phyloP scores from a whole-genome alignment of 169 alveolate species.

The Perkinsus chesapeaki region DNA sequence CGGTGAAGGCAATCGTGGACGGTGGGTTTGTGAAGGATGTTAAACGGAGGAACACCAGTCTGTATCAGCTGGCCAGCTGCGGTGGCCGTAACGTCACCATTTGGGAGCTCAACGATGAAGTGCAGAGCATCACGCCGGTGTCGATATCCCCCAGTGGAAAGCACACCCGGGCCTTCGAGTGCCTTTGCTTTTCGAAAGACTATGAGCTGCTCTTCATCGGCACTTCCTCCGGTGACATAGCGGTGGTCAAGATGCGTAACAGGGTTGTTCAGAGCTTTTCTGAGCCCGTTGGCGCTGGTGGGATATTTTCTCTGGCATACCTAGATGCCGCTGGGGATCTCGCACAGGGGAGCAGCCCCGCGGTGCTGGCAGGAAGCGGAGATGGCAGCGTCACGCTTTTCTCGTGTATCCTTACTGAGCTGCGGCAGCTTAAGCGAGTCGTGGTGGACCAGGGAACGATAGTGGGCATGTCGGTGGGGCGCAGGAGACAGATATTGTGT shows the following conservation, averaged over 20 bases:
- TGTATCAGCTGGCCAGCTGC: slow-evolving; percentile 66
- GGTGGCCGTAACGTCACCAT: slow-evolving; percentile 58
- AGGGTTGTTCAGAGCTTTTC: slow-evolving; percentile 43
- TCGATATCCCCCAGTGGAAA: slow-evolving; percentile 63
- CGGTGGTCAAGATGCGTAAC: slow-evolving; percentile 55
- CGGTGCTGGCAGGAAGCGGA: neutral
- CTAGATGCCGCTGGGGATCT: neutral
- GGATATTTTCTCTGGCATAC: neutral
- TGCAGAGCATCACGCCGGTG: slow-evolving; percentile 50
- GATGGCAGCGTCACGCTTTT: neutral
- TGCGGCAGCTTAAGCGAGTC: neutral
- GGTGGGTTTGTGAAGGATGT: slow-evolving; percentile 71
- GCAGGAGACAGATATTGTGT: neutral
- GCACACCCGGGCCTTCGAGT: slow-evolving; percentile 49
- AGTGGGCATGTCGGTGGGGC: neutral
- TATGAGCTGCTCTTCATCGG: slow-evolving; percentile 64
- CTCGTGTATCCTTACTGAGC: neutral
- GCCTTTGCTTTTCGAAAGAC: slow-evolving; percentile 47
- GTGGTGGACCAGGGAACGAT: neutral
- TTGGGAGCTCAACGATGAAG: slow-evolving; percentile 63
- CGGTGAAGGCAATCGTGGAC: slow-evolving; percentile 39
- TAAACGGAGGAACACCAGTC: slow-evolving; percentile 55
- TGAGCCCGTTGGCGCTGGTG: neutral
- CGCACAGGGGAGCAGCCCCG: too few relatives aligned
- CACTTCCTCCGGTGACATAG: slow-evolving; percentile 69